Percentiles rank a stretch among this genome's conserved stretches.
Evolutionary conservation across 352 stramenopile genomes (phyloP).

Genomic region (Pythium biforme): DNA sequence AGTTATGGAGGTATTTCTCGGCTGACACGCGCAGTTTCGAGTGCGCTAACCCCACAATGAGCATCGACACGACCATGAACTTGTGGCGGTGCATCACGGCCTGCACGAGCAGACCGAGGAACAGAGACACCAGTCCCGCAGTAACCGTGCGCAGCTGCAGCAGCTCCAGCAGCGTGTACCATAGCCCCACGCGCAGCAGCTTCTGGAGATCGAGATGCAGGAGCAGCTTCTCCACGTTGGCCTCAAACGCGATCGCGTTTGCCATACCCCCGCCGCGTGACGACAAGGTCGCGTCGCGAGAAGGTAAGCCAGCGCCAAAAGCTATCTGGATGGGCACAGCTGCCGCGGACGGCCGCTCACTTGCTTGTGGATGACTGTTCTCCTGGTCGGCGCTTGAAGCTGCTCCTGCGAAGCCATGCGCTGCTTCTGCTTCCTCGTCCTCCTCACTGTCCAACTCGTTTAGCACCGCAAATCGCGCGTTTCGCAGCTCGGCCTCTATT

Average conservation of each 20-base stretch:
- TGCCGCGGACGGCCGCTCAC: no score
- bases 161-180: constrained; percentile 61
- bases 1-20: constrained; percentile 35
- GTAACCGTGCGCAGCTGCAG: constrained; percentile 47
- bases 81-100: constrained; percentile 65
- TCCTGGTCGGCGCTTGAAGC: no score
- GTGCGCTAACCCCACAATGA: constrained; percentile 61
- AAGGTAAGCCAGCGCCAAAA: background rate
- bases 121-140: constrained; percentile 42
- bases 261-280: background rate
- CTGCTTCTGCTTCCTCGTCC: constrained; percentile 32
- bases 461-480: constrained; percentile 55
- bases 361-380: background rate
- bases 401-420: no score
- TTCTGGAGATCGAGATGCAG: constrained; percentile 56
- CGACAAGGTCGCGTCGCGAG: background rate
- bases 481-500: constrained; percentile 43
- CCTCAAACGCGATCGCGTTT: constrained; percentile 47
- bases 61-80: constrained; percentile 71
- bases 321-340: background rate
- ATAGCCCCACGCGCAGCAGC: constrained; percentile 41
- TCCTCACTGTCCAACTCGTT: constrained; percentile 42
- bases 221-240: constrained; percentile 52
- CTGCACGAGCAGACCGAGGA: constrained; percentile 52
- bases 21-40: constrained; percentile 49